phyloP scores from a whole-genome alignment of 2,329 filamentous ascomycete species.

The Zarea fungicola region DNA sequence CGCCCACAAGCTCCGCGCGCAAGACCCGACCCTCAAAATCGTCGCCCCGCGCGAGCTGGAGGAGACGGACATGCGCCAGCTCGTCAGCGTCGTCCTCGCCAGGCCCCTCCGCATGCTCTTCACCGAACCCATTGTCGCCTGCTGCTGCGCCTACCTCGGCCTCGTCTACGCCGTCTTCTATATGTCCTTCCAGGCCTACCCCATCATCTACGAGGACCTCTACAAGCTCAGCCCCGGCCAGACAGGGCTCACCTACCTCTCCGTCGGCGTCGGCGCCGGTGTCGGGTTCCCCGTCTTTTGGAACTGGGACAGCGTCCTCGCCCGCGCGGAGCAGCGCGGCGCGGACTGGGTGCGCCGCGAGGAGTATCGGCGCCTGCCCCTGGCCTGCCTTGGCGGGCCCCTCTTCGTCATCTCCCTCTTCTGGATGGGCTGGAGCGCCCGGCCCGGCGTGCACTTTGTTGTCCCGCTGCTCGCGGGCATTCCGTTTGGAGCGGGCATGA shows the following conservation, averaged over 20 bases:
- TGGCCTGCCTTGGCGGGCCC: slow-evolving; percentile 66
- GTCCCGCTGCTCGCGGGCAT: slow-evolving; percentile 56
- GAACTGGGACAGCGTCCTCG: slow-evolving; percentile 57
- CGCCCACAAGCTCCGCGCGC: slow-evolving; percentile 52
- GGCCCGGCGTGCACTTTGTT: slow-evolving; percentile 42
- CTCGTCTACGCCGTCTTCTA: slow-evolving; percentile 62
- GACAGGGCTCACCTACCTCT: slow-evolving; percentile 63
- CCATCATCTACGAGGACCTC: slow-evolving; percentile 59
- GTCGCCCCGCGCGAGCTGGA: slow-evolving; percentile 61
- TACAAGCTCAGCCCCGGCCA: slow-evolving; percentile 61
- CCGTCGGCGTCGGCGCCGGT: slow-evolving; percentile 59
- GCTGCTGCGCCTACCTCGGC: slow-evolving; percentile 64
- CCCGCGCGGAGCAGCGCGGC: slow-evolving; percentile 41
- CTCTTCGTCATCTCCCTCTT: slow-evolving; percentile 53
- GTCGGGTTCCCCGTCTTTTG: slow-evolving; percentile 58
- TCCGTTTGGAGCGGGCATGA: slow-evolving; percentile 56
- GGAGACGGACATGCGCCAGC: slow-evolving; percentile 48
- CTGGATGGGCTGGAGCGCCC: slow-evolving; percentile 58
- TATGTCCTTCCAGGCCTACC: slow-evolving; percentile 74
- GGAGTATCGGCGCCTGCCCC: slow-evolving; percentile 64
- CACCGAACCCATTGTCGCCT: slow-evolving; percentile 68
- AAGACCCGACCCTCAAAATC: slow-evolving; percentile 45
- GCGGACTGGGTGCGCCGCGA: slow-evolving; percentile 56
- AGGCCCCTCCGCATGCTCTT: slow-evolving; percentile 67
- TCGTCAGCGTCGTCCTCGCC: slow-evolving; percentile 64